A percentile compares a stretch with the other conserved stretches of the same genome.
Conservation (phyloP, 2,329 filamentous ascomycete species). For the Emmonsia crescens region DNA sequence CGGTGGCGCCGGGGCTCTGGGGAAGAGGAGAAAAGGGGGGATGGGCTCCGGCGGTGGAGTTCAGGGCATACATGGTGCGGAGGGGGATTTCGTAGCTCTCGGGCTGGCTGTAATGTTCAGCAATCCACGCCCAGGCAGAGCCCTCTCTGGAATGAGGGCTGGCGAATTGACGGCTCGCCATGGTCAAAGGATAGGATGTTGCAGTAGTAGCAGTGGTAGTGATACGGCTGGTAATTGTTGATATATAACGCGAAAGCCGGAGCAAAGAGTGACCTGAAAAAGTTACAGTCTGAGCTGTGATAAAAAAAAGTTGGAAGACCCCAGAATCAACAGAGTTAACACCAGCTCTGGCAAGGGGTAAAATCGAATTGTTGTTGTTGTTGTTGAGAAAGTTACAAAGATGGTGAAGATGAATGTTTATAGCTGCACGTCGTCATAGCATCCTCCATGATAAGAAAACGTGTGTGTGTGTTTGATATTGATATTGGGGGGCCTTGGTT, state of each 20-base stretch:
- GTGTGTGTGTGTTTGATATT: background rate
- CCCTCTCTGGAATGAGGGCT: constrained; percentile 20
- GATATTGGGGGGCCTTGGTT: background rate
- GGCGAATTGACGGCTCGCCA: constrained; percentile 1
- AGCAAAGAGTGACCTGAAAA: background rate
- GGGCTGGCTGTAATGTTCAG: constrained; percentile 52
- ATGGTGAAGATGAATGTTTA: background rate
- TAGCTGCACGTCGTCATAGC: background rate
- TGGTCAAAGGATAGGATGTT: background rate
- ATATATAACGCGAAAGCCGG: background rate
- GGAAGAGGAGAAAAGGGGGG: constrained; percentile 16
- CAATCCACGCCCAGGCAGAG: constrained; percentile 41
- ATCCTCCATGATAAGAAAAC: constrained; percentile 1
- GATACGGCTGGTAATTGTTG: background rate
- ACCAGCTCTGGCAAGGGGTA: background rate
- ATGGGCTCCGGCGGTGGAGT: constrained; percentile 43
- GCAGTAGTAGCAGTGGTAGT: background rate
- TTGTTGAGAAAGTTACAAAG: background rate
- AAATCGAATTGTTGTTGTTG: background rate
- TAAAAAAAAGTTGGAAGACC: background rate
- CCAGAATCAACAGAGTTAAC: background rate
- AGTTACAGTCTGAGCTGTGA: background rate
- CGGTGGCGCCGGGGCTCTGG: constrained; percentile 17
- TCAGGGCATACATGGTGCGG: constrained; percentile 57
- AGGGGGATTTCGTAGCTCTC: constrained; percentile 55